These are phyloP conservation scores for Hortiboletus campestris DNA, from an alignment of 768 basidiomycete species.

Conservation along the genomic window DNA sequence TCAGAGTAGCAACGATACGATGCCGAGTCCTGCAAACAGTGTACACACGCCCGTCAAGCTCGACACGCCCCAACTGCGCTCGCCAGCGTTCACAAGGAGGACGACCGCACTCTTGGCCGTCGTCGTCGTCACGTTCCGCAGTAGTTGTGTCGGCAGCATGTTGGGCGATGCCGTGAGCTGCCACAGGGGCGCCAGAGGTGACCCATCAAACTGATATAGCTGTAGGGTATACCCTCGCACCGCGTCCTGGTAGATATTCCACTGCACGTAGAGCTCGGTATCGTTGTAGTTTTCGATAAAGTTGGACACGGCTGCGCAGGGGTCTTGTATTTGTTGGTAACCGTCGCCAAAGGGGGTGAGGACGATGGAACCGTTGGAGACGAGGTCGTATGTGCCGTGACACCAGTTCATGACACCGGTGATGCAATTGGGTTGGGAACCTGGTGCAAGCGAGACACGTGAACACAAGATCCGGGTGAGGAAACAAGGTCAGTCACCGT, in stretches of 20 bases:
- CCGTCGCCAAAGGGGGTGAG: slow-evolving; percentile 81
- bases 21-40: slow-evolving; percentile 18
- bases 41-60: slow-evolving; percentile 11
- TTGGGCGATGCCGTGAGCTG: slow-evolving; percentile 68
- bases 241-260: slow-evolving; percentile 74
- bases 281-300: slow-evolving; percentile 83
- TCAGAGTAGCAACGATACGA: slow-evolving; percentile 27
- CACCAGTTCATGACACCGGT: slow-evolving; percentile 86
- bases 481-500: slow-evolving; percentile 50
- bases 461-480: background rate
- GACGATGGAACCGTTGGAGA: slow-evolving; percentile 77
- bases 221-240: slow-evolving; percentile 65
- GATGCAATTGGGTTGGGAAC: slow-evolving; percentile 83
- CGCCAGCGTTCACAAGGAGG: slow-evolving; percentile 24
- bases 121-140: slow-evolving; percentile 54
- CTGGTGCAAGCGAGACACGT: slow-evolving; percentile 37
- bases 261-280: slow-evolving; percentile 61
- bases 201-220: slow-evolving; percentile 75
- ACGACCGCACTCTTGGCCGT: slow-evolving; percentile 7
- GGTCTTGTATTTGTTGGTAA: slow-evolving; percentile 91
- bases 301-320: slow-evolving; percentile 86
- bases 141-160: slow-evolving; percentile 75
- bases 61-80: slow-evolving; percentile 19
- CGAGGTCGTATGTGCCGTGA: slow-evolving; percentile 73
- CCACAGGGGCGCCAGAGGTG: slow-evolving; percentile 70